phyloP scores from a whole-genome alignment of 1,284 basidiomycete species.

The Phlebopus sp. region DNA sequence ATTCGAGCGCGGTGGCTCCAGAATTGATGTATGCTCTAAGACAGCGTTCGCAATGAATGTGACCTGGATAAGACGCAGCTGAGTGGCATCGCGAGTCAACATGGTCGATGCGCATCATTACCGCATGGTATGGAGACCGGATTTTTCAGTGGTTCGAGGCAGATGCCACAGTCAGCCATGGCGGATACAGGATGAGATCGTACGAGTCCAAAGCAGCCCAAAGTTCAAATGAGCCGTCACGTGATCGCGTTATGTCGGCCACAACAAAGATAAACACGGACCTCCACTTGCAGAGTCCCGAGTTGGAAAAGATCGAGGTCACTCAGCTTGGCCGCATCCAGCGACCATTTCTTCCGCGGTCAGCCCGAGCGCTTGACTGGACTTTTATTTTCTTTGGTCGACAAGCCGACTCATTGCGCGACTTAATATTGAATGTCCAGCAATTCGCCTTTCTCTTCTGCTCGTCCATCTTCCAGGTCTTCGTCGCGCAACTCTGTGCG shows the following conservation, averaged over 20 bases:
- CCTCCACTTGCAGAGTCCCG: slow-evolving; percentile 2
- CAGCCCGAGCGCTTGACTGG: slow-evolving; percentile 1
- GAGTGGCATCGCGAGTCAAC: not conserved
- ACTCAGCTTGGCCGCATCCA: slow-evolving; percentile 3
- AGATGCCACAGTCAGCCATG: slow-evolving; percentile 60
- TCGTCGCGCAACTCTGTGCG: slow-evolving; percentile 57
- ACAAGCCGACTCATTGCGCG: slow-evolving; percentile 22
- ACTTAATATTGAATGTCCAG: slow-evolving; percentile 32
- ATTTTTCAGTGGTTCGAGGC: slow-evolving; percentile 47
- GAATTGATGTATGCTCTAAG: slow-evolving; percentile 46
- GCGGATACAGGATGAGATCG: not conserved
- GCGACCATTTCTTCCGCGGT: slow-evolving; percentile 6
- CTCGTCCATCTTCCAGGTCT: slow-evolving; percentile 48
- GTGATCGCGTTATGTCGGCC: slow-evolving; percentile 27
- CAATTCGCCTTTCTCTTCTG: slow-evolving; percentile 27
- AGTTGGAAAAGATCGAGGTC: not conserved
- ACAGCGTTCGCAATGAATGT: slow-evolving; percentile 60
- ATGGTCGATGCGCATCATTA: slow-evolving; percentile 27
- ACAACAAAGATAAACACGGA: slow-evolving; percentile 25
- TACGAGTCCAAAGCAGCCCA: not conserved
- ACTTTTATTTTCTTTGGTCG: slow-evolving; percentile 17
- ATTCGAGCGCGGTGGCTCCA: slow-evolving; percentile 37
- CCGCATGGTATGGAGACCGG: slow-evolving; percentile 65
- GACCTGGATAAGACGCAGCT: slow-evolving; percentile 39
- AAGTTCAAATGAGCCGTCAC: slow-evolving; percentile 10